Evolutionary conservation across 2,329 filamentous ascomycete genomes (phyloP).

Genomic region (Trichoderma pleuroti): DNA sequence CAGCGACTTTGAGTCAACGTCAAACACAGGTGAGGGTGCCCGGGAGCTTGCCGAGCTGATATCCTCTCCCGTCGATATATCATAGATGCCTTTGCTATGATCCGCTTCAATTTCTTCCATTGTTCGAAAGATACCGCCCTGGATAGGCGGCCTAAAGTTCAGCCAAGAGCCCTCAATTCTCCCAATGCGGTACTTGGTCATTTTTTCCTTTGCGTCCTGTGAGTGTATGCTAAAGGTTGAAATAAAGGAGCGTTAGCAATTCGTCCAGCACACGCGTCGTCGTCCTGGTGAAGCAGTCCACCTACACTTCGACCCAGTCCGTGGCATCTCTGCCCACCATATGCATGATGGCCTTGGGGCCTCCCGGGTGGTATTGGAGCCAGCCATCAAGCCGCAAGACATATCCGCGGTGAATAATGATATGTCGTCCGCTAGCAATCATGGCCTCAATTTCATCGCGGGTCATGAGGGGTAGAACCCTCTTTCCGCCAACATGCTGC

Average conservation of each 20-base stretch:
- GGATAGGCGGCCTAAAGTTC: conserved; percentile 88
- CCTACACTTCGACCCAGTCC: conserved; percentile 35
- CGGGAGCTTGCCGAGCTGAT: conserved; percentile 53
- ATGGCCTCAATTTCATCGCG: conserved; percentile 19
- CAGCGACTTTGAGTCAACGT: conserved; percentile 32
- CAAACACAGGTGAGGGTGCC: conserved; percentile 49
- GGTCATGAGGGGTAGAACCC: conserved; percentile 14
- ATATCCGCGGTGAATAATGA: conserved; percentile 16
- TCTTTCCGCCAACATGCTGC: background rate
- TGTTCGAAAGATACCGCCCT: conserved; percentile 73
- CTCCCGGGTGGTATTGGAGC: conserved; percentile 58
- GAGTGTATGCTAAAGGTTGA: conserved; percentile 70
- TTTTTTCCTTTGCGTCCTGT: conserved; percentile 66
- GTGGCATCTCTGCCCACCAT: conserved; percentile 41
- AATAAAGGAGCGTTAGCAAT: conserved; percentile 11
- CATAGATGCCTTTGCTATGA: conserved; percentile 25
- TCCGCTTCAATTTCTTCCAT: conserved; percentile 37
- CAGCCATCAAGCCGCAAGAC: conserved; percentile 36
- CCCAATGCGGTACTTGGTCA: conserved; percentile 82
- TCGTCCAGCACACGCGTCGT: background rate
- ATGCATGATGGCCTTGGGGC: conserved; percentile 56
- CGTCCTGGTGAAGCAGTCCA: conserved; percentile 7
- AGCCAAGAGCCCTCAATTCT: conserved; percentile 75
- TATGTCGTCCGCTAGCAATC: conserved; percentile 15
- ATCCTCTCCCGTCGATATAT: conserved; percentile 24